These are phyloP conservation scores for Gillenia trifoliata DNA, from an alignment of 306 rosid species.

Conservation along the genomic window DNA sequence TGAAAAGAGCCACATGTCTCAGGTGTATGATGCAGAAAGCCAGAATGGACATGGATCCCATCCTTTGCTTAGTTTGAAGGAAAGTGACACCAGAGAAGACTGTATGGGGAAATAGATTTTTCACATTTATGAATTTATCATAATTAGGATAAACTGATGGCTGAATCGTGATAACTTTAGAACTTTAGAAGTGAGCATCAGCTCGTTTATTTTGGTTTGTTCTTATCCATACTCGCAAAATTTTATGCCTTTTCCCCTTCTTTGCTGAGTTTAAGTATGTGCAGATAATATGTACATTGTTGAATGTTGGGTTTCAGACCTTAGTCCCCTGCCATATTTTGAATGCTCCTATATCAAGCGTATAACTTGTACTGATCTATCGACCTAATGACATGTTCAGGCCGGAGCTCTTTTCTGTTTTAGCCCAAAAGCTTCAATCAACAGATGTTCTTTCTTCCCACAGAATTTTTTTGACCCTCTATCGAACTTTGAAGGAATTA, in stretches of 20 bases:
- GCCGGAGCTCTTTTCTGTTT: slow-evolving; percentile 82
- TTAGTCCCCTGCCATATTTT: slow-evolving; percentile 2
- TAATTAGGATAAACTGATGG: neutral
- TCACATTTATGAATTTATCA: neutral
- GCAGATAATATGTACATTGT: no score
- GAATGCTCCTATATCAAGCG: slow-evolving; percentile 15
- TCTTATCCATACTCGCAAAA: neutral
- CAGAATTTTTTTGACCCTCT: slow-evolving; percentile 73
- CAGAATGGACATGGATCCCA: neutral
- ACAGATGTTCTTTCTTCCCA: slow-evolving; percentile 81
- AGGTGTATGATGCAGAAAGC: neutral
- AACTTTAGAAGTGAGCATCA: neutral
- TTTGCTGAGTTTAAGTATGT: no score
- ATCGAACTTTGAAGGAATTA: slow-evolving; percentile 81
- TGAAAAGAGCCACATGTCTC: neutral
- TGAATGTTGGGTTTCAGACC: no score
- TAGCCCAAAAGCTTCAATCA: slow-evolving; percentile 82
- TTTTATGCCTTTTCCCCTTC: neutral
- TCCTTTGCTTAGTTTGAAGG: neutral
- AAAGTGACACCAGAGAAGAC: neutral
- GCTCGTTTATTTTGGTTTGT: neutral
- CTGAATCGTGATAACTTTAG: neutral
- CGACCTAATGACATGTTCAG: slow-evolving; percentile 51
- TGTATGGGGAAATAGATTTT: neutral
- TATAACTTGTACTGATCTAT: slow-evolving; percentile 36